These are phyloP conservation scores for Marvania coccoides DNA, from an alignment of 139 green algal genomes.

Conservation along the genomic window DNA sequence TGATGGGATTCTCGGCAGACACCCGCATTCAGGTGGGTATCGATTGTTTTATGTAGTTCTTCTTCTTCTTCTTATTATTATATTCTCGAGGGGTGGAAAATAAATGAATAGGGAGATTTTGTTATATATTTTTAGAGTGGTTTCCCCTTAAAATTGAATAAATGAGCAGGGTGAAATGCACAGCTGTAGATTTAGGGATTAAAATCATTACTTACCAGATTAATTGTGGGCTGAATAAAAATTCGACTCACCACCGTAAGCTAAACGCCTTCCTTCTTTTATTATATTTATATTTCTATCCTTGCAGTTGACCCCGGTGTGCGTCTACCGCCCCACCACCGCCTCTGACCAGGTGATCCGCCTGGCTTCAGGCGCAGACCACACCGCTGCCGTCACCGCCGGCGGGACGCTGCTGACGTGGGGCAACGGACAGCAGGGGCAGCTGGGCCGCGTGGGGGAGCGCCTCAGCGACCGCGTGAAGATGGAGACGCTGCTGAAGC, in stretches of 20 bases:
- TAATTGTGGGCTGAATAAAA: no score
- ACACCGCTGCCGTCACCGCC: constrained; percentile 52
- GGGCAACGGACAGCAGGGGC: constrained; percentile 71
- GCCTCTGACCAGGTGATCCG: constrained; percentile 32
- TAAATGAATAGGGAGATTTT: background rate
- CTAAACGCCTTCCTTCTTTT: no score
- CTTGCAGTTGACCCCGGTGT: constrained; percentile 12
- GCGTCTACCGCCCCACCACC: constrained; percentile 41
- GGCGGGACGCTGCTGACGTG: constrained; percentile 63
- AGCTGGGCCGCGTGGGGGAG: constrained; percentile 67
- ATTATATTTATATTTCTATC: no score
- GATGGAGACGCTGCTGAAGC: constrained; percentile 39
- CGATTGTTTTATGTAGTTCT: constrained; percentile 3
- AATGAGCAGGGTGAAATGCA: no score
- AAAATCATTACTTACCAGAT: no score
- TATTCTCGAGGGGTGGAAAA: no score
- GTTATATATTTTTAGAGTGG: background rate
- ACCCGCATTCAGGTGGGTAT: constrained; percentile 29
- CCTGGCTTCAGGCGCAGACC: constrained; percentile 62
- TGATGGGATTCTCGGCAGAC: constrained; percentile 55
- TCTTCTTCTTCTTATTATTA: no score
- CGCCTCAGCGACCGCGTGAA: constrained; percentile 18
- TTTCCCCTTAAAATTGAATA: no score
- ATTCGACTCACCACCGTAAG: no score
- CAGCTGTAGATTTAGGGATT: no score